Percentiles rank a stretch among this genome's conserved stretches.
Evolutionary conservation across 192 early-diverging fungal species (phyloP).

Genomic region (Entomortierella beljakovae): DNA sequence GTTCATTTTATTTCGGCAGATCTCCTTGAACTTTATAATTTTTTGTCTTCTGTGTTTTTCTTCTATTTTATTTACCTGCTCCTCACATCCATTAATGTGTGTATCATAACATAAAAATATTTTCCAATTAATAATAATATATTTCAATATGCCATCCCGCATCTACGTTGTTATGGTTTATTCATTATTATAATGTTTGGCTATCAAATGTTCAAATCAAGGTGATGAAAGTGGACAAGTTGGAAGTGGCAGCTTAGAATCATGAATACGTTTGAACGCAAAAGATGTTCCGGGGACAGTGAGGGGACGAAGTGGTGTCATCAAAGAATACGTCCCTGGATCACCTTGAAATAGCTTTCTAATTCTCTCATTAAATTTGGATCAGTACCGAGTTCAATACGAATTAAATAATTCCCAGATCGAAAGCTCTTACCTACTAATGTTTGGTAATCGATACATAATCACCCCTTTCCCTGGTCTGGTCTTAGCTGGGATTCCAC

Average conservation of each 20-base stretch:
- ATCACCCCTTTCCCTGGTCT: background rate
- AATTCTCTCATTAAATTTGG: background rate
- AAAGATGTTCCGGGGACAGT: background rate
- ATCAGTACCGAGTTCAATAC: background rate
- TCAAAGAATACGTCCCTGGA: conserved; percentile 23
- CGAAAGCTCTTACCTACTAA: background rate
- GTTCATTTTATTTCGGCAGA: background rate
- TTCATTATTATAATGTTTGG: too few relatives aligned
- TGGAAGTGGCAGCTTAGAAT: background rate
- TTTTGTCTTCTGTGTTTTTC: background rate
- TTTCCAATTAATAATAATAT: background rate
- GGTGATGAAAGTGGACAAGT: background rate
- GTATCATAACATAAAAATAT: conserved; percentile 17
- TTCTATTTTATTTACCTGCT: background rate
- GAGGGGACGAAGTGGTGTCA: conserved; percentile 4
- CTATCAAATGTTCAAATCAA: too few relatives aligned
- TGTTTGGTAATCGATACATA: background rate
- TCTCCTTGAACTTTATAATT: background rate
- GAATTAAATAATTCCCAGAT: background rate
- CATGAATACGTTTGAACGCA: background rate
- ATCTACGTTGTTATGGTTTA: too few relatives aligned
- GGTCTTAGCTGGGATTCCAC: background rate
- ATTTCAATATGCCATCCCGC: too few relatives aligned
- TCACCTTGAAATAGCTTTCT: conserved; percentile 22
- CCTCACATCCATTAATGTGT: conserved; percentile 10